Conservation (phyloP, 306 rosid species). For the Cucurbita argyrosperma region DNA sequence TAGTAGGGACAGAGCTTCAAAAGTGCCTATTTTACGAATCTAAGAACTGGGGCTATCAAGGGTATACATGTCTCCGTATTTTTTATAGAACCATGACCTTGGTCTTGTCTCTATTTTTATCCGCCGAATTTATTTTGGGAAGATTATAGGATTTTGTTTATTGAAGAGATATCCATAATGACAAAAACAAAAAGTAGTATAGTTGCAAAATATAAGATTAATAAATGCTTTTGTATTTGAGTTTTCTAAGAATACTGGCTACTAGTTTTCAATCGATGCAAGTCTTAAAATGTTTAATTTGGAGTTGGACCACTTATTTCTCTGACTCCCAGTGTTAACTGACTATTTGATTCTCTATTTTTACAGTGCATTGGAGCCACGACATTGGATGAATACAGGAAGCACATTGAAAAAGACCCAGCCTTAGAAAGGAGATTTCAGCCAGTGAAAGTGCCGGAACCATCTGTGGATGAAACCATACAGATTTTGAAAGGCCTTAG, state of each 20-base stretch:
- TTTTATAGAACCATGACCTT: not conserved
- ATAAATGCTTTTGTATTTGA: not conserved
- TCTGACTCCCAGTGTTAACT: not conserved
- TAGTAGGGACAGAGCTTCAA: not conserved
- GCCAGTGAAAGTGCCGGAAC: conserved; percentile 93
- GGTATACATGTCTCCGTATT: not conserved
- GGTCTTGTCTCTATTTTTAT: not conserved
- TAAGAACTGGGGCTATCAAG: not conserved
- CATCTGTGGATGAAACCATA: conserved; percentile 78
- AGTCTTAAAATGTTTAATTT: not conserved
- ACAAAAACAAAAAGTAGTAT: not conserved
- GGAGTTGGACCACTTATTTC: conserved; percentile 1
- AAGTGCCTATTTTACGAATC: not conserved
- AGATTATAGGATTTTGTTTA: not conserved
- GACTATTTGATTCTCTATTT: not conserved
- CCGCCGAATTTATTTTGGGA: not conserved
- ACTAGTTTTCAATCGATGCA: not conserved
- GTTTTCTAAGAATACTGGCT: not conserved
- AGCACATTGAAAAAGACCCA: conserved; percentile 92
- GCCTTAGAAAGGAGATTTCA: conserved; percentile 91
- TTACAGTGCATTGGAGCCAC: conserved; percentile 96
- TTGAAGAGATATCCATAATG: not conserved
- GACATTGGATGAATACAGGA: conserved; percentile 86
- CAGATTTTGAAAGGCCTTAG: conserved; percentile 79
- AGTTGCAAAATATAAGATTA: not conserved